These are phyloP conservation scores for Lepidium africanum DNA, from an alignment of 345 rosid genomes.

Conservation along the genomic window DNA sequence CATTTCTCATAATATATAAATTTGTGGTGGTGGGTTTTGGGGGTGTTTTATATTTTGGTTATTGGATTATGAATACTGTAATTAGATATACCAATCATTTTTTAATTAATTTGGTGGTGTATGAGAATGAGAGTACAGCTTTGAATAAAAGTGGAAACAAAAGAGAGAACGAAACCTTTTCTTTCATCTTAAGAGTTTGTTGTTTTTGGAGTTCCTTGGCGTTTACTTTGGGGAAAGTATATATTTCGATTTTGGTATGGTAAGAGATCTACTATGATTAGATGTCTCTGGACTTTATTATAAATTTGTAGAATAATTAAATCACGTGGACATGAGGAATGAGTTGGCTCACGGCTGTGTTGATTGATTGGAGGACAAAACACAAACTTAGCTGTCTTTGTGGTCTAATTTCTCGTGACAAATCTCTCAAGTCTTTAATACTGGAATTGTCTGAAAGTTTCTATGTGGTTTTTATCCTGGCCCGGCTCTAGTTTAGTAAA, in stretches of 20 bases:
- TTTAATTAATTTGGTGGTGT: slow-evolving; percentile 32
- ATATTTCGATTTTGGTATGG: slow-evolving; percentile 1
- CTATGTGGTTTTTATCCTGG: background rate
- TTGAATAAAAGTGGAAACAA: slow-evolving; percentile 5
- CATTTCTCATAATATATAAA: slow-evolving; percentile 7
- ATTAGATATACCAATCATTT: slow-evolving; percentile 28
- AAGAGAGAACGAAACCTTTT: slow-evolving; percentile 5
- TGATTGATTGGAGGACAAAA: slow-evolving; percentile 15
- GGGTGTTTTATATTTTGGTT: slow-evolving; percentile 6
- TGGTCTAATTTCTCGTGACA: background rate
- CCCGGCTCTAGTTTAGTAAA: background rate
- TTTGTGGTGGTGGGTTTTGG: background rate
- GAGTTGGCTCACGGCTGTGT: slow-evolving; percentile 15
- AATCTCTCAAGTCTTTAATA: background rate
- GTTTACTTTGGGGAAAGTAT: slow-evolving; percentile 15
- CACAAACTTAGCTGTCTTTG: slow-evolving; percentile 24
- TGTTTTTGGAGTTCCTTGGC: slow-evolving; percentile 1
- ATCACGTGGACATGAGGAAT: slow-evolving; percentile 14
- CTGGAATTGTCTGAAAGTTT: background rate
- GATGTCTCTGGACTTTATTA: background rate
- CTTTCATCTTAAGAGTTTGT: background rate
- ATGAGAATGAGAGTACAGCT: slow-evolving; percentile 15
- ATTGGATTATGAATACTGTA: slow-evolving; percentile 28
- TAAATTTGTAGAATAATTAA: background rate
- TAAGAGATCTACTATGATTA: slow-evolving; percentile 2